These are phyloP conservation scores for Lasiodiplodia hormozganensis DNA, from an alignment of 2,329 filamentous ascomycete genomes.

Conservation along the genomic window DNA sequence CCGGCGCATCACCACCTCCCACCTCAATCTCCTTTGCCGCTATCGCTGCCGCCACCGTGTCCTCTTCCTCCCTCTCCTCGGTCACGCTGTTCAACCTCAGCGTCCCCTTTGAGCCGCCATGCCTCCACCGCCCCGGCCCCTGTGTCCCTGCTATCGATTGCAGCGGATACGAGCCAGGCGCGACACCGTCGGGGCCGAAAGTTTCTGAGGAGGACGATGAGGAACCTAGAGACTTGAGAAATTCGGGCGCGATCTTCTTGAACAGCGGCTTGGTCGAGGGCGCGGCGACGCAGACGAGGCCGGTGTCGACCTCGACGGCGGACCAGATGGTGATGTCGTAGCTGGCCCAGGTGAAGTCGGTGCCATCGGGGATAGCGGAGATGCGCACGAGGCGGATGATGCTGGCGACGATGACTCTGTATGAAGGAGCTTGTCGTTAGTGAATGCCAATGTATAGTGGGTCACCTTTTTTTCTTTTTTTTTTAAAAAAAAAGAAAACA, in stretches of 20 bases:
- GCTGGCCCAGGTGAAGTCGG: constrained; percentile 33
- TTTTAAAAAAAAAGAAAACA: neutral
- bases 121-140: neutral
- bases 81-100: neutral
- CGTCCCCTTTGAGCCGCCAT: neutral
- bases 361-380: neutral
- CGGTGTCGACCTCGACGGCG: constrained; percentile 44
- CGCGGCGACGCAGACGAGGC: constrained; percentile 48
- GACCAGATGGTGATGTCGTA: constrained; percentile 43
- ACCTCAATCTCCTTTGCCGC: neutral
- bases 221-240: neutral
- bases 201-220: neutral
- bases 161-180: neutral
- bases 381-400: constrained; percentile 50
- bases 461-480: too few relatives aligned
- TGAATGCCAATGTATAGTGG: neutral
- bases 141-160: neutral
- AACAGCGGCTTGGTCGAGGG: constrained; percentile 33
- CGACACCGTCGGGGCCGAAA: neutral
- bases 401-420: constrained; percentile 53
- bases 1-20: too few relatives aligned
- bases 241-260: constrained; percentile 12
- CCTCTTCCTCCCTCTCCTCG: neutral
- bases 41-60: neutral
- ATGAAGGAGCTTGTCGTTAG: too few relatives aligned